Evolutionary conservation across 2,329 filamentous ascomycete genomes (phyloP).

Genomic region (Penicillium sp.): DNA sequence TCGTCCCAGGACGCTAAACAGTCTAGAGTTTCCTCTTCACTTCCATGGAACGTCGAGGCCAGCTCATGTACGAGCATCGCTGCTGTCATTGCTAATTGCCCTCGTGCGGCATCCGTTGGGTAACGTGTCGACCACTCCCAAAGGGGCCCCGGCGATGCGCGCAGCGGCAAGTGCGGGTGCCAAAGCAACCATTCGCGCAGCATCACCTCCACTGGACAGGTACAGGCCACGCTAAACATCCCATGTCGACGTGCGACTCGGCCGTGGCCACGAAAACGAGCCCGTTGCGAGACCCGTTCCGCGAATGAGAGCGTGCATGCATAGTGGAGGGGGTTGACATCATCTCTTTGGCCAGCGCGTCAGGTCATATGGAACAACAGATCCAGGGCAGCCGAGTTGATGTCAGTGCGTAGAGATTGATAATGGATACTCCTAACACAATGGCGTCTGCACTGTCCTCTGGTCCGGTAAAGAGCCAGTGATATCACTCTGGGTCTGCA

Average conservation of each 20-base stretch:
- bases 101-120: conserved; percentile 2
- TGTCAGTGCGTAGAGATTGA: conserved; percentile 14
- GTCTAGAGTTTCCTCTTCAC: neutral
- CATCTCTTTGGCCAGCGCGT: conserved; percentile 1
- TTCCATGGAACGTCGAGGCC: neutral
- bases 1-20: neutral
- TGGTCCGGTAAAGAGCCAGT: neutral
- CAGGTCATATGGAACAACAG: neutral
- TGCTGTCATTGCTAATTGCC: neutral
- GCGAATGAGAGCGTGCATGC: neutral
- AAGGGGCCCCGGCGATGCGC: neutral
- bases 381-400: neutral
- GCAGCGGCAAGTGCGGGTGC: conserved; percentile 21
- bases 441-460: neutral
- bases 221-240: conserved; percentile 1
- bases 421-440: conserved; percentile 12
- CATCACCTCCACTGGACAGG: conserved; percentile 5
- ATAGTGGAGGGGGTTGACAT: conserved; percentile 7
- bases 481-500: neutral
- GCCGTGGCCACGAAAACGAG: neutral
- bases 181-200: conserved; percentile 7
- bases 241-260: neutral
- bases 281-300: neutral
- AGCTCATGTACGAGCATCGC: neutral
- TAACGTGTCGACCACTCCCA: neutral